Percentiles rank a stretch among this genome's conserved stretches.
These are phyloP conservation scores for Gaeumannomyces sp. DNA, from an alignment of 2,329 filamentous ascomycete species.

Conservation along the genomic window DNA sequence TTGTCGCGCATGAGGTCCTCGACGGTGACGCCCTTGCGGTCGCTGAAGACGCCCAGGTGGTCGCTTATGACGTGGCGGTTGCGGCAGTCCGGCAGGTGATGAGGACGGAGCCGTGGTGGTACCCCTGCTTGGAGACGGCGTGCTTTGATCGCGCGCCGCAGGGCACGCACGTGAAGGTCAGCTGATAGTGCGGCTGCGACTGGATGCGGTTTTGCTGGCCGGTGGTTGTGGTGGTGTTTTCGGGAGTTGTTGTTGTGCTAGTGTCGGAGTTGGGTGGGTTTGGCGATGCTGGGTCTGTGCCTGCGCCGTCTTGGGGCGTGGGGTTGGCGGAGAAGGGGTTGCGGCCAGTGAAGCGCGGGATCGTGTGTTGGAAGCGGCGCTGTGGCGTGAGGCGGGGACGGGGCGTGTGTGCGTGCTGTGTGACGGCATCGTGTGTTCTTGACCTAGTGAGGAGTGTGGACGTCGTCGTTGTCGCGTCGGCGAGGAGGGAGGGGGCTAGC, in stretches of 20 bases:
- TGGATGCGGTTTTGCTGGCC: constrained; percentile 19
- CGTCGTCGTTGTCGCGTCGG: not conserved
- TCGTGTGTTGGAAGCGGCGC: constrained; percentile 22
- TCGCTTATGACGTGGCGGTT: constrained; percentile 90
- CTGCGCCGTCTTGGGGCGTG: constrained; percentile 34
- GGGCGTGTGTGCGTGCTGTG: not conserved
- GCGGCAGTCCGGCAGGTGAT: constrained; percentile 79
- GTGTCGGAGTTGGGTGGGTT: not conserved
- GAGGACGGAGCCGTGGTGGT: constrained; percentile 82
- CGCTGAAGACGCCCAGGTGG: constrained; percentile 73
- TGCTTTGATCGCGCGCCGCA: constrained; percentile 78
- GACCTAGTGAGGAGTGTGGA: not conserved
- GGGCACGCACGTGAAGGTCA: constrained; percentile 89
- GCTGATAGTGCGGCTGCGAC: constrained; percentile 65
- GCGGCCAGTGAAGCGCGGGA: constrained; percentile 19
- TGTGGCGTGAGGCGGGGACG: not conserved
- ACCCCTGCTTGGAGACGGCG: constrained; percentile 85
- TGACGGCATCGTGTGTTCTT: not conserved
- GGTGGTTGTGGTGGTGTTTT: constrained; percentile 6
- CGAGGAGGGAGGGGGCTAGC: not conserved
- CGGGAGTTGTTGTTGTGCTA: not conserved
- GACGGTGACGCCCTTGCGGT: constrained; percentile 57
- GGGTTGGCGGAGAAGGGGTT: constrained; percentile 25
- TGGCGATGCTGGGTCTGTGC: not conserved
- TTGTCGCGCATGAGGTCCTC: constrained; percentile 73